These are phyloP conservation scores for Peribolospora baueri DNA, from an alignment of 768 basidiomycete genomes.

Conservation along the genomic window DNA sequence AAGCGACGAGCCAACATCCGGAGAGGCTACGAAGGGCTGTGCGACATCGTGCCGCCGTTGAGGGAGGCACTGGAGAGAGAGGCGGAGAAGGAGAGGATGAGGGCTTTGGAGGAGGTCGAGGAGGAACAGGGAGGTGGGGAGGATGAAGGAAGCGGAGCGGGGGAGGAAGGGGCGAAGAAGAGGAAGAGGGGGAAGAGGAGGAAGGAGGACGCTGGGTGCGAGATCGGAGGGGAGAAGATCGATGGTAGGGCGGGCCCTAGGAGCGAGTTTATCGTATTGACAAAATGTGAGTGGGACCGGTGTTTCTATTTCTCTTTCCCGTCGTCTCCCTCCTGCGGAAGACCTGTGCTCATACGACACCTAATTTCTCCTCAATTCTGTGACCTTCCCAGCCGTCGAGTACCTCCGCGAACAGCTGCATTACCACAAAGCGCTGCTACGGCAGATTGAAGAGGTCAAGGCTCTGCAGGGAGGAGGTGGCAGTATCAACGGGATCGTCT, in stretches of 20 bases:
- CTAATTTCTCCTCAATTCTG: background rate
- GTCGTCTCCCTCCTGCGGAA: background rate
- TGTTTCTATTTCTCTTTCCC: background rate
- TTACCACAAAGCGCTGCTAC: constrained; percentile 33
- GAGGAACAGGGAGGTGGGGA: background rate
- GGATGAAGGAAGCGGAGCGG: background rate
- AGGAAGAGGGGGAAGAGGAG: constrained; percentile 16
- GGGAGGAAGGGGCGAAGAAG: constrained; percentile 10
- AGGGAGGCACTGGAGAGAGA: constrained; percentile 51
- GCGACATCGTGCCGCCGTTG: constrained; percentile 56
- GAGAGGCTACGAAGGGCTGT: constrained; percentile 65
- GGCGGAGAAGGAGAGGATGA: constrained; percentile 10
- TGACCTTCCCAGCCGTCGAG: constrained; percentile 43
- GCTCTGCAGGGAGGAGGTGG: no score
- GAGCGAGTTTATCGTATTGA: constrained; percentile 70
- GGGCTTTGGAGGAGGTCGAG: background rate
- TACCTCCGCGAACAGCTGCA: constrained; percentile 44
- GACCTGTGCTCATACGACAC: no score
- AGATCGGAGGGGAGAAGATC: constrained; percentile 32
- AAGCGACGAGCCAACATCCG: constrained; percentile 79
- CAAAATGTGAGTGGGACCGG: constrained; percentile 41
- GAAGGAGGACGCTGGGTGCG: constrained; percentile 17
- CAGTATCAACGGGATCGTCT: no score
- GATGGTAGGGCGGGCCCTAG: constrained; percentile 72
- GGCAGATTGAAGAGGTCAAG: constrained; percentile 12